phyloP scores from a whole-genome alignment of 2,329 filamentous ascomycete species.

The Aspergillus ibericus region DNA sequence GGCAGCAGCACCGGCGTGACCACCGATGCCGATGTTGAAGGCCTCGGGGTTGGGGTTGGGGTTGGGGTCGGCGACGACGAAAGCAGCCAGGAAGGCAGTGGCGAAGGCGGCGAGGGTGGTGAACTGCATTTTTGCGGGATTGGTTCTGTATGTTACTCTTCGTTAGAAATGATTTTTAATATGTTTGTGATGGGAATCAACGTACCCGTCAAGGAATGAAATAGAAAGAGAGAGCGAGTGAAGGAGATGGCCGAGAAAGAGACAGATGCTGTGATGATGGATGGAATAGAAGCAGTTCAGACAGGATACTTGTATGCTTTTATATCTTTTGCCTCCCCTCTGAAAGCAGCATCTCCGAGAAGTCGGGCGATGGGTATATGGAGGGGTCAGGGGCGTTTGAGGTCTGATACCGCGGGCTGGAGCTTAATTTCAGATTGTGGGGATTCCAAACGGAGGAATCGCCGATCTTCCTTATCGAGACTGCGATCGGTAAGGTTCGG shows the following conservation, averaged over 20 bases:
- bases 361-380: background rate
- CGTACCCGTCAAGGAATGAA: background rate
- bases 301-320: background rate
- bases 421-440: background rate
- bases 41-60: background rate
- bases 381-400: background rate
- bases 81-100: background rate
- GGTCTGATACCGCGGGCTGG: slow-evolving; percentile 1
- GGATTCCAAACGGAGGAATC: background rate
- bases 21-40: background rate
- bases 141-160: background rate
- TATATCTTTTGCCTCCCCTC: background rate
- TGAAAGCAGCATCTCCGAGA: background rate
- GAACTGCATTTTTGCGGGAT: background rate
- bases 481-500: background rate
- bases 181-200: background rate
- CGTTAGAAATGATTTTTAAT: background rate
- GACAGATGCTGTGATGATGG: background rate
- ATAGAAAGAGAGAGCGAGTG: background rate
- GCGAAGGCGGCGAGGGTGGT: background rate
- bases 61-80: background rate
- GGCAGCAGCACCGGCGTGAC: background rate
- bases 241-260: background rate
- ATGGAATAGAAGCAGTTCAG: background rate
- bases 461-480: background rate